Conservation (phyloP, 2,329 filamentous ascomycete species). For the Exophiala sideris region DNA sequence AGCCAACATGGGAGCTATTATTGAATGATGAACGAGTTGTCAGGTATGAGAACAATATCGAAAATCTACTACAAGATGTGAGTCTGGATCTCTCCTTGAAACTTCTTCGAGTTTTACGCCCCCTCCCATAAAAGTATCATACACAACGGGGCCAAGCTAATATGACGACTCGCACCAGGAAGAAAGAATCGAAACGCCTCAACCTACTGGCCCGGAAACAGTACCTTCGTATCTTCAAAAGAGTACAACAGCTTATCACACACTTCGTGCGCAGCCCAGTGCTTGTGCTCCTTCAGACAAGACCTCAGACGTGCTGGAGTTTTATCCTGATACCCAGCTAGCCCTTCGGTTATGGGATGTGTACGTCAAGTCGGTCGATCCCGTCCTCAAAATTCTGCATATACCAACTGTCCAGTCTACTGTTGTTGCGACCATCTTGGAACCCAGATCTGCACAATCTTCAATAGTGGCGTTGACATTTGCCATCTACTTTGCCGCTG, state of each 20-base stretch:
- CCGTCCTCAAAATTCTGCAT: conserved; percentile 29
- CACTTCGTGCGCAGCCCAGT: background rate
- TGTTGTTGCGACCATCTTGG: conserved; percentile 28
- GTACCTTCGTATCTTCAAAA: background rate
- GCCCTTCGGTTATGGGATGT: conserved; percentile 26
- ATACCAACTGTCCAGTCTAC: conserved; percentile 20
- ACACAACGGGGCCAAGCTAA: background rate
- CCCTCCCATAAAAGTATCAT: background rate
- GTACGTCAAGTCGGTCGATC: conserved; percentile 29
- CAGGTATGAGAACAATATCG: background rate
- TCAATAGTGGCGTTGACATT: conserved; percentile 32
- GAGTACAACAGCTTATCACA: background rate
- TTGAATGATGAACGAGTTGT: background rate
- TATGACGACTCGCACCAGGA: background rate
- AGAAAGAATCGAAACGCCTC: background rate
- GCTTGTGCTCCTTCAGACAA: background rate
- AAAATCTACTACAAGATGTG: background rate
- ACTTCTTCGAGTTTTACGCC: background rate
- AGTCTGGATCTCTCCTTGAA: background rate
- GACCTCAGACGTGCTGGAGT: conserved; percentile 2
- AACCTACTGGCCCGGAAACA: background rate
- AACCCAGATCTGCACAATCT: conserved; percentile 25
- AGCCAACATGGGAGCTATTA: background rate
- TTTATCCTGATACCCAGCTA: conserved; percentile 9
- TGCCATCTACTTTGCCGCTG: conserved; percentile 33